Evolutionary conservation across 441 rosid species (phyloP), one percentile per base, ranked within the genome.

Genomic region (Bocquillonia castaneifolia): DNA sequence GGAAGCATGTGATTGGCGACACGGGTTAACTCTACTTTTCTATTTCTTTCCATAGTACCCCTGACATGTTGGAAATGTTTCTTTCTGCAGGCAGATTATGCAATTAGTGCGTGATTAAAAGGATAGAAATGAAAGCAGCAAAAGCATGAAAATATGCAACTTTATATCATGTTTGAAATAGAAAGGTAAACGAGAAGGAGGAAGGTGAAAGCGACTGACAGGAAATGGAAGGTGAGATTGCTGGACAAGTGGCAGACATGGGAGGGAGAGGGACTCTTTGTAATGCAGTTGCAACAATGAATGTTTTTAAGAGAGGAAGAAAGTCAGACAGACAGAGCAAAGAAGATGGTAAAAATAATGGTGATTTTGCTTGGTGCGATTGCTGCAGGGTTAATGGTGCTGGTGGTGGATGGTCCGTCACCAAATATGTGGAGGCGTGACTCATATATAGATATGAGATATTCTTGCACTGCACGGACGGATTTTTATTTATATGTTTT

Each of bases 211-310:
- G 57, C n/a, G 76, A 66, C 29, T 71, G 55, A 25, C 69, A 63
- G 39, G 77, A 72, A 68, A 63, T 67, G n/a, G 6, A 67, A 68
- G 28, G 1, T 68, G 73, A 64, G 73, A 72, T 26, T 60, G 76
- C 72, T 77, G 53, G 25, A 77, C 59, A 75, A 86, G 90, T 87
- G 96, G 92, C 81, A 80, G 88, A 86, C 96, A 86, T 48, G 83
- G 73, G 78, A 70, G n/a, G n/a, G n/a, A n/a, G n/a, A n/a, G n/a
- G n/a, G n/a, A n/a, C 72, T 78, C 66, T 74, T 65, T 64, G 83
- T 56, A 74, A 81, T 79, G 83, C 77, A 64, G 83, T 70, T 70
- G 64, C 74, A 76, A 73, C 28, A 48, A 64, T 15, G 72, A 69
- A 80, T 71, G 64, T 28, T 28, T 5, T 34, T 57, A 22, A 28